These are phyloP conservation scores for Aspergillus latus DNA, from an alignment of 2,329 filamentous ascomycete species.

Conservation along the genomic window DNA sequence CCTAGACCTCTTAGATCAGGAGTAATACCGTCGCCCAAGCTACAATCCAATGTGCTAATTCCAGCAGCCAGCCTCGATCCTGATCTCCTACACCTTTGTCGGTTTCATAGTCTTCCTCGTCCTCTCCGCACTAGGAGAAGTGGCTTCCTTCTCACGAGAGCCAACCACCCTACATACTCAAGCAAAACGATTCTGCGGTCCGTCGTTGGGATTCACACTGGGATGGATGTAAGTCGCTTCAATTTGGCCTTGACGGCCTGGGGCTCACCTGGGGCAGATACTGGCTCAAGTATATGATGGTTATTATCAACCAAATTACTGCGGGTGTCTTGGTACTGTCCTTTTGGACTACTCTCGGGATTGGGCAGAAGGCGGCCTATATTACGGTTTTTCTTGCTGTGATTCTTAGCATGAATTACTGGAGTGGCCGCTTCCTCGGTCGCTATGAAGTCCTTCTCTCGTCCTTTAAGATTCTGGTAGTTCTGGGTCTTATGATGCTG, in stretches of 20 bases:
- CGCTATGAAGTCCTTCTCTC: constrained; percentile 60
- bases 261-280: constrained; percentile 30
- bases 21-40: constrained; percentile 18
- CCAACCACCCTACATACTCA: constrained; percentile 76
- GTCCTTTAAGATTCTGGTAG: constrained; percentile 66
- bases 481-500: constrained; percentile 64
- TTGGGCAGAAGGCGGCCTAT: constrained; percentile 72
- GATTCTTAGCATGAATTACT: constrained; percentile 65
- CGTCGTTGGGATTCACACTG: constrained; percentile 74
- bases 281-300: constrained; percentile 78
- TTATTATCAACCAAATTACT: constrained; percentile 80
- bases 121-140: constrained; percentile 75
- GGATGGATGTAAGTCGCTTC: constrained; percentile 60
- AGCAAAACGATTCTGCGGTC: constrained; percentile 74
- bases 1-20: constrained; percentile 25
- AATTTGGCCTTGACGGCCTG: too few species aligned
- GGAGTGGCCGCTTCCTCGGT: constrained; percentile 65
- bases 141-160: constrained; percentile 76
- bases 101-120: constrained; percentile 67
- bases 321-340: constrained; percentile 73
- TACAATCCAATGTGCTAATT: constrained; percentile 1
- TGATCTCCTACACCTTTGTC: constrained; percentile 39
- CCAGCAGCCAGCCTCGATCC: constrained; percentile 33
- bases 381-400: constrained; percentile 67
- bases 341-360: constrained; percentile 67